A percentile compares a stretch with the other conserved stretches of the same genome.
Evolutionary conservation across 2,329 filamentous ascomycete genomes (phyloP).

Genomic region (Epichloe festucae): DNA sequence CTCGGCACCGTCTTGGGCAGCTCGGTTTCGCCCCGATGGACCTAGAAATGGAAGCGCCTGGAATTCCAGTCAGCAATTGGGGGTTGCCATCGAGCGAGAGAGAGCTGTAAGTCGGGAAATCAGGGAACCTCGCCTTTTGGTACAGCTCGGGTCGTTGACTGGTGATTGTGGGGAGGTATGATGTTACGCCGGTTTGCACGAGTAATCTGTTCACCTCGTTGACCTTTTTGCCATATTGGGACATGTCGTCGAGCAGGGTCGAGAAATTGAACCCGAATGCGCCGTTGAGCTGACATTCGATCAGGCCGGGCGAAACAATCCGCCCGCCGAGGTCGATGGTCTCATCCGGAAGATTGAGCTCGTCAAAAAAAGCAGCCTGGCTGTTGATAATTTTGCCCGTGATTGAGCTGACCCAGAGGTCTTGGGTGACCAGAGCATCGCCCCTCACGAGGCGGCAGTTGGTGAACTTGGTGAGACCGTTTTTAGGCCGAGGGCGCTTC

Average conservation of each 20-base stretch:
- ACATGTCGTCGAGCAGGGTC: constrained; percentile 53
- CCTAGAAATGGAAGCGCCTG: constrained; percentile 63
- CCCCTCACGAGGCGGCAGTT: constrained; percentile 70
- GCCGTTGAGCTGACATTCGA: constrained; percentile 86
- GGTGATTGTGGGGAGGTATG: constrained; percentile 74
- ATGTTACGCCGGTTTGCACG: constrained; percentile 71
- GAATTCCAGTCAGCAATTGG: background rate
- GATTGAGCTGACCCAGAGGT: constrained; percentile 77
- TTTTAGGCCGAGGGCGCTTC: constrained; percentile 17
- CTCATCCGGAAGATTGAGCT: constrained; percentile 55
- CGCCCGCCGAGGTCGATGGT: constrained; percentile 70
- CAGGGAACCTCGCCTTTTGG: constrained; percentile 41
- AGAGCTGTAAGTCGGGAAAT: background rate
- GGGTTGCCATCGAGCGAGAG: background rate
- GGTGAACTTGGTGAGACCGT: constrained; percentile 71
- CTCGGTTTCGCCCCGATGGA: constrained; percentile 49
- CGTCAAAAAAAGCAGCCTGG: constrained; percentile 54
- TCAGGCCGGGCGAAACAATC: constrained; percentile 74
- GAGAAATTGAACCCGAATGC: constrained; percentile 92
- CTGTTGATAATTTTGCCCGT: constrained; percentile 72
- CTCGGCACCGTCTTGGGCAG: constrained; percentile 60
- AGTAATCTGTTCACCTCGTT: constrained; percentile 57
- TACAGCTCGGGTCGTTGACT: constrained; percentile 75
- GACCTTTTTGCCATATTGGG: constrained; percentile 60
- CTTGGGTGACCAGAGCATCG: constrained; percentile 54